phyloP scores from a whole-genome alignment of 2,329 filamentous ascomycete genomes.

The Aspergillus flavus region DNA sequence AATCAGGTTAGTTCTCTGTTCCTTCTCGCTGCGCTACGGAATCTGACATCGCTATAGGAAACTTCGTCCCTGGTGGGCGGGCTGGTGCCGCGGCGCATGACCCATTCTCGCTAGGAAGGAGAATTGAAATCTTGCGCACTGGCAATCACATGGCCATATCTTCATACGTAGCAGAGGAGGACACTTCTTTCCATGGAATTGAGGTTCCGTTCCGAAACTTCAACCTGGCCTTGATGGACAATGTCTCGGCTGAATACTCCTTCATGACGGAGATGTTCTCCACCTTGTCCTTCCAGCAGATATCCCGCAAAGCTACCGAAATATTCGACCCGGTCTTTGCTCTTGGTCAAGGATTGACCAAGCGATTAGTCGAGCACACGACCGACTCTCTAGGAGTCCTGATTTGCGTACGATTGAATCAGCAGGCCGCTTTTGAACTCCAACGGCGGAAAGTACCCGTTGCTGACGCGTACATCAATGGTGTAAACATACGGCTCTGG shows the following conservation, averaged over 20 bases:
- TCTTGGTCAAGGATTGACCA: slow-evolving; percentile 78
- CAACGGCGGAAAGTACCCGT: slow-evolving; percentile 89
- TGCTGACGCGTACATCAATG: slow-evolving; percentile 89
- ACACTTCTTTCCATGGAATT: slow-evolving; percentile 80
- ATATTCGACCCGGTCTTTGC: slow-evolving; percentile 89
- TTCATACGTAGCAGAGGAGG: slow-evolving; percentile 89
- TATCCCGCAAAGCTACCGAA: slow-evolving; percentile 80
- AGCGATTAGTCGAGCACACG: slow-evolving; percentile 72
- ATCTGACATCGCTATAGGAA: slow-evolving; percentile 27
- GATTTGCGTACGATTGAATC: slow-evolving; percentile 89
- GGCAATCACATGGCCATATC: slow-evolving; percentile 75
- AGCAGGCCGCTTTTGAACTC: slow-evolving; percentile 90
- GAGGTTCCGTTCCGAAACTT: slow-evolving; percentile 92
- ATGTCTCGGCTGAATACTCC: slow-evolving; percentile 90
- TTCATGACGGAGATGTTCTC: slow-evolving; percentile 91
- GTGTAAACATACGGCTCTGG: slow-evolving; percentile 94
- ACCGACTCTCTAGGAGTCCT: slow-evolving; percentile 85
- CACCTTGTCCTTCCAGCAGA: slow-evolving; percentile 71
- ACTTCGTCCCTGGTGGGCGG: slow-evolving; percentile 44
- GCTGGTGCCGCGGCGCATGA: slow-evolving; percentile 62
- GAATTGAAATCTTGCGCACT: slow-evolving; percentile 78
- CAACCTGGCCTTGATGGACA: slow-evolving; percentile 91
- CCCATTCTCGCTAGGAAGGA: slow-evolving; percentile 83
- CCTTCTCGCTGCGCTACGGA: neutral
- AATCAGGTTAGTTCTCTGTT: slow-evolving; percentile 47